phyloP scores from a whole-genome alignment of 441 rosid species.

The Pelargonium australe region DNA sequence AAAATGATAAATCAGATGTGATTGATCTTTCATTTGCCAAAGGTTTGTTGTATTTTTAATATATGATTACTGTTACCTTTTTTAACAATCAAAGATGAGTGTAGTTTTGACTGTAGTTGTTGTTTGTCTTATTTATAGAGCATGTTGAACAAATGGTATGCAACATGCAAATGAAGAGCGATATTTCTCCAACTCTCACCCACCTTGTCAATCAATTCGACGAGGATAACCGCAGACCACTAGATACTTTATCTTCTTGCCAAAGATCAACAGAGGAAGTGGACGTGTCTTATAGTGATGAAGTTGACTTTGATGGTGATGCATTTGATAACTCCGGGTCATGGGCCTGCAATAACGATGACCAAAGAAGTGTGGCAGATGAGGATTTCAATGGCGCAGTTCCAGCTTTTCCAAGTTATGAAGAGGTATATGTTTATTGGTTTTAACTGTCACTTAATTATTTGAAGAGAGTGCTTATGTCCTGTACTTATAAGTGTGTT shows the following conservation, averaged over 20 bases:
- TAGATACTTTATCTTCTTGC: slow-evolving; percentile 40
- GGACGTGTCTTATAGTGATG: slow-evolving; percentile 32
- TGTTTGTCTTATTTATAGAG: slow-evolving; percentile 37
- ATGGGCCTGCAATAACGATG: slow-evolving; percentile 46
- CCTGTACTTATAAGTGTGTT: background rate
- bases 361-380: slow-evolving; percentile 37
- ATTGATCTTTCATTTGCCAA: slow-evolving; percentile 67
- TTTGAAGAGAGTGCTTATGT: slow-evolving; percentile 8
- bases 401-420: slow-evolving; percentile 40
- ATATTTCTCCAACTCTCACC: slow-evolving; percentile 69
- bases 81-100: background rate
- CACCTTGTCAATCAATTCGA: slow-evolving; percentile 57
- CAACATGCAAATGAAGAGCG: slow-evolving; percentile 56
- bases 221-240: slow-evolving; percentile 59
- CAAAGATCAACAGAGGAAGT: slow-evolving; percentile 34
- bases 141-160: slow-evolving; percentile 55
- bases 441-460: background rate
- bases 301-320: slow-evolving; percentile 39
- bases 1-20: slow-evolving; percentile 40
- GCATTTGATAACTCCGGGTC: slow-evolving; percentile 45
- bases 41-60: slow-evolving; percentile 41
- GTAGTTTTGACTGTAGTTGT: slow-evolving; percentile 12
- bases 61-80: background rate
- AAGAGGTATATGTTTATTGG: slow-evolving; percentile 41
- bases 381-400: slow-evolving; percentile 41